Evolutionary conservation across 495 filamentous ascomycete species (phyloP).

Genomic region (Hyaloscypha finlandica): DNA sequence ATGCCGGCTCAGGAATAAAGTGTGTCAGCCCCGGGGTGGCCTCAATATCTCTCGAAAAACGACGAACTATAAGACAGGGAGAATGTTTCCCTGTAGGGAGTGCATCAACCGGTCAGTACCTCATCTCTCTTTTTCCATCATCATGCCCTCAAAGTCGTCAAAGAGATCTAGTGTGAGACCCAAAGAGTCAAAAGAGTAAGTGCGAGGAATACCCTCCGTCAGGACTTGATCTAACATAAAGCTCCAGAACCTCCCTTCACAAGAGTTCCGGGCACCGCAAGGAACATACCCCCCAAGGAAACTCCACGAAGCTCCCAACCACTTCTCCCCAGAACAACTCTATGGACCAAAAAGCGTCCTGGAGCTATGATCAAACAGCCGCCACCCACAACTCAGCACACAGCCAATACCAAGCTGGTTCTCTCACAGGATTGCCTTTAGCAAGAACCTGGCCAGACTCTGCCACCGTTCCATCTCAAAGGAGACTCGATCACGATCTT

Average conservation of each 20-base stretch:
- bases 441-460: slow-evolving; percentile 1
- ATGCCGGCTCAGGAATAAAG: neutral
- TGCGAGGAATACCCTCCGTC: neutral
- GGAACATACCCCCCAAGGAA: neutral
- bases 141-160: neutral
- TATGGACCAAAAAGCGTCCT: neutral
- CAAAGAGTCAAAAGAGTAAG: neutral
- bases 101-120: neutral
- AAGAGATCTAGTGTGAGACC: neutral
- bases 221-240: neutral
- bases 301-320: neutral
- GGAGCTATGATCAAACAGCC: neutral
- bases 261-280: neutral
- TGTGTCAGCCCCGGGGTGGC: neutral
- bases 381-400: neutral
- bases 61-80: neutral
- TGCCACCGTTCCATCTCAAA: neutral
- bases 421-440: neutral
- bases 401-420: slow-evolving; percentile 1
- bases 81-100: neutral
- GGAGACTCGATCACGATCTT: neutral
- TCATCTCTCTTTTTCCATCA: neutral
- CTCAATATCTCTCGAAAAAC: neutral
- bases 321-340: no score
- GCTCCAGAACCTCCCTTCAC: neutral